Evolutionary conservation across 148 eudicot genomes (phyloP).

Genomic region (Beta vulgaris): DNA sequence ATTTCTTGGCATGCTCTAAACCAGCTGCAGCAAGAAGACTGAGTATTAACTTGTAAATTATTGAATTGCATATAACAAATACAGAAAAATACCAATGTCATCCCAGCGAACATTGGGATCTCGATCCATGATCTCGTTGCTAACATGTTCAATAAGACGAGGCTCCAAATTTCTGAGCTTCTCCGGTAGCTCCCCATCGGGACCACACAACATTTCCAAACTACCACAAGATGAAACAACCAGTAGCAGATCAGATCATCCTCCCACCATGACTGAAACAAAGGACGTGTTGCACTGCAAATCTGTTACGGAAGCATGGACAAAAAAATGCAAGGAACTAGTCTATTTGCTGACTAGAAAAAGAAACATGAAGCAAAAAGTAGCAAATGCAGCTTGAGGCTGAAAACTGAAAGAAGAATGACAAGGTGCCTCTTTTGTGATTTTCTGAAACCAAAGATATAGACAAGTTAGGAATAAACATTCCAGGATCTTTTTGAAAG

Average conservation of each 20-base stretch:
- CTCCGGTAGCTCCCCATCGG: slow-evolving; percentile 97
- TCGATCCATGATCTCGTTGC: slow-evolving; percentile 95
- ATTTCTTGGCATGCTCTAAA: slow-evolving; percentile 94
- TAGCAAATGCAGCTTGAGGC: slow-evolving; percentile 1
- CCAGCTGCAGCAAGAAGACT: slow-evolving; percentile 61
- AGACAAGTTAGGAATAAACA: not conserved
- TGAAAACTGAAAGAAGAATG: not conserved
- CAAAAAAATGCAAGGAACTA: not conserved
- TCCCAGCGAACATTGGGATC: slow-evolving; percentile 99
- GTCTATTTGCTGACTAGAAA: not conserved
- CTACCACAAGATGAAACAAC: slow-evolving; percentile 33
- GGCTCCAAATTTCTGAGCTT: slow-evolving; percentile 94
- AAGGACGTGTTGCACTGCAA: no score
- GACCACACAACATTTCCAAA: slow-evolving; percentile 88
- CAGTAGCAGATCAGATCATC: slow-evolving; percentile 4
- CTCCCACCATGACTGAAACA: not conserved
- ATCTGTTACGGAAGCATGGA: not conserved
- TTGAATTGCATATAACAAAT: not conserved
- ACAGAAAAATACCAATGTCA: slow-evolving; percentile 71
- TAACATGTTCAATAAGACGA: slow-evolving; percentile 89
- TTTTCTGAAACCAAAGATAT: not conserved
- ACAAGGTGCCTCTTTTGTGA: not conserved
- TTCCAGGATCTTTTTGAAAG: no score
- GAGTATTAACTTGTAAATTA: slow-evolving; percentile 2
- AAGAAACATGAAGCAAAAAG: not conserved